Conservation (phyloP, 202 grass and related monocot genomes). For the Zoysia matrella region DNA sequence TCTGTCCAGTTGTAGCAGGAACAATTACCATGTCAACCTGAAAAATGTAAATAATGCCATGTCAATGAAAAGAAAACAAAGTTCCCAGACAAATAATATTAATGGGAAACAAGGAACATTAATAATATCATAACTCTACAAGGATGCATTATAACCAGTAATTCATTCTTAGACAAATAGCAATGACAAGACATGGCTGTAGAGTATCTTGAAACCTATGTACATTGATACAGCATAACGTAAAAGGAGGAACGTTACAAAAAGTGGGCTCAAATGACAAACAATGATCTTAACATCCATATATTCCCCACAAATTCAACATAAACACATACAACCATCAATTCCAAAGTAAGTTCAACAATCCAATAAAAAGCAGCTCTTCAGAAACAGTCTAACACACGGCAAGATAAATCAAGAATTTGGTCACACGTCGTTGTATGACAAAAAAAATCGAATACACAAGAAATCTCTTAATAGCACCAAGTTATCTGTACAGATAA, state of each 20-base stretch:
- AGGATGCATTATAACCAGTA: constrained; percentile 7
- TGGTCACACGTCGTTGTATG: neutral
- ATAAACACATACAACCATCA: constrained; percentile 6
- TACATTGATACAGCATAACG: neutral
- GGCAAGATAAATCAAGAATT: neutral
- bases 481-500: neutral
- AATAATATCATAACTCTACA: constrained; percentile 1
- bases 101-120: constrained; percentile 4
- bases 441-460: constrained; percentile 1
- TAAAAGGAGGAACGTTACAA: neutral
- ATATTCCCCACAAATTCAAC: neutral
- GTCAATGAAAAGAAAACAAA: neutral
- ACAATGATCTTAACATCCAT: constrained; percentile 4
- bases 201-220: constrained; percentile 15
- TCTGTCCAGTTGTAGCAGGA: constrained; percentile 79
- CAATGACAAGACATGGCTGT: constrained; percentile 1
- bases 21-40: constrained; percentile 91
- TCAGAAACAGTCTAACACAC: neutral
- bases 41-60: constrained; percentile 12
- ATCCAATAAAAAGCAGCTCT: neutral
- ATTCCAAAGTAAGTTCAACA: neutral
- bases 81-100: neutral
- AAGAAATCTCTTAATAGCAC: neutral
- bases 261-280: neutral
- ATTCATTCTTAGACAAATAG: constrained; percentile 3